Conservation (phyloP, 2,329 filamentous ascomycete genomes). For the Bipolaris sorokiniana region DNA sequence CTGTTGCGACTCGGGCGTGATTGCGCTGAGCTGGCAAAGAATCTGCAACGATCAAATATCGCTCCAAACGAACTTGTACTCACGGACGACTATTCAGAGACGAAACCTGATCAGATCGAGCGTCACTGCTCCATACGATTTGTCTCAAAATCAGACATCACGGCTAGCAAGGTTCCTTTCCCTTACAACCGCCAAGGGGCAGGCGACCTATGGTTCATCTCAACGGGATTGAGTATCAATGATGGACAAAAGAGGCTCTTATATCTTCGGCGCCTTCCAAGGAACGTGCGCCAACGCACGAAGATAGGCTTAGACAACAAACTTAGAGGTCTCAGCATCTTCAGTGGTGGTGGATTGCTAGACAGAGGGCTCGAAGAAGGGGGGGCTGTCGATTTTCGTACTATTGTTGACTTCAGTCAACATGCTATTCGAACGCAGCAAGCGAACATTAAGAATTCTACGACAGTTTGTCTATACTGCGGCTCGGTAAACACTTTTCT, state of each 20-base stretch:
- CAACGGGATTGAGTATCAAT: conserved; percentile 34
- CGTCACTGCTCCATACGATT: conserved; percentile 66
- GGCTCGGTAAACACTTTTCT: conserved; percentile 77
- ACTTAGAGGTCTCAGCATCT: conserved; percentile 68
- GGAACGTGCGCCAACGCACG: conserved; percentile 59
- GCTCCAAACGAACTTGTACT: conserved; percentile 66
- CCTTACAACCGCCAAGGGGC: conserved; percentile 71
- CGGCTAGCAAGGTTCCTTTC: conserved; percentile 53
- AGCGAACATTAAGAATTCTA: conserved; percentile 63
- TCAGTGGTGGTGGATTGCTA: conserved; percentile 79
- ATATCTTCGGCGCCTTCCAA: conserved; percentile 17
- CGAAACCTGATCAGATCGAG: conserved; percentile 54
- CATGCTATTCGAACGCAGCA: conserved; percentile 74
- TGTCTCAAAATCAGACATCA: conserved; percentile 52
- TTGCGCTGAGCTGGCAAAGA: conserved; percentile 41
- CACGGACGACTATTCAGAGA: conserved; percentile 53
- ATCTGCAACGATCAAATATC: conserved; percentile 29
- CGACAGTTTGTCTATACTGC: conserved; percentile 62
- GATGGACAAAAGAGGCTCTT: background rate
- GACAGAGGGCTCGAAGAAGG: conserved; percentile 77
- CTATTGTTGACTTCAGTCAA: conserved; percentile 70
- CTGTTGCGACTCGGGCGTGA: conserved; percentile 58
- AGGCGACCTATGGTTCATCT: conserved; percentile 71
- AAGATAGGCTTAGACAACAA: conserved; percentile 53
- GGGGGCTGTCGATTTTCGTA: conserved; percentile 67